Conservation (phyloP, 2,329 filamentous ascomycete species). For the Fusarium chuoi region DNA sequence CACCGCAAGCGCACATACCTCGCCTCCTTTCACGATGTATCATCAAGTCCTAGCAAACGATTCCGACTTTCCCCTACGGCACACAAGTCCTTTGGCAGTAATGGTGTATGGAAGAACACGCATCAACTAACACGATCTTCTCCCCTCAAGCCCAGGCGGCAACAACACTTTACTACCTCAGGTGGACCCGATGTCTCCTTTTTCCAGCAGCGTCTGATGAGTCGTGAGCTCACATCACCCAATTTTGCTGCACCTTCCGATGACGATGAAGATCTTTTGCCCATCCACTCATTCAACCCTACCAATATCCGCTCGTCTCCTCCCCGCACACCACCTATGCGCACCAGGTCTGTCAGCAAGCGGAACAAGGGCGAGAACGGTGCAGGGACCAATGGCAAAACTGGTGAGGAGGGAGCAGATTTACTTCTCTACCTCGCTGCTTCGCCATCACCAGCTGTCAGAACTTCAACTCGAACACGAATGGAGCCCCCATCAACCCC, state of each 20-base stretch:
- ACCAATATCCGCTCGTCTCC: slow-evolving; percentile 79
- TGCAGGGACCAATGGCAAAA: slow-evolving; percentile 60
- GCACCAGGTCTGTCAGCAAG: slow-evolving; percentile 60
- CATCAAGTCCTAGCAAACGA: slow-evolving; percentile 73
- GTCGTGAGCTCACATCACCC: slow-evolving; percentile 69
- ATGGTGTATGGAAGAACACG: slow-evolving; percentile 78
- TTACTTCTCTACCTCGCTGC: slow-evolving; percentile 86
- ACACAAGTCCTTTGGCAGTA: slow-evolving; percentile 65
- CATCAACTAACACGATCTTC: slow-evolving; percentile 87
- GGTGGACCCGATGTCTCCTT: slow-evolving; percentile 81
- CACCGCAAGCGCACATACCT: slow-evolving; percentile 73
- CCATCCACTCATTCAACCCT: slow-evolving; percentile 76
- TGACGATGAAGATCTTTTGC: slow-evolving; percentile 85
- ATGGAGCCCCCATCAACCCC: slow-evolving; percentile 82
- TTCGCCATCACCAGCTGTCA: slow-evolving; percentile 86
- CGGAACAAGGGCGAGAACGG: slow-evolving; percentile 60
- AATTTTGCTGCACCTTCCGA: slow-evolving; percentile 74
- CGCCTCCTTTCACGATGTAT: slow-evolving; percentile 65
- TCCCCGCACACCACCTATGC: slow-evolving; percentile 82
- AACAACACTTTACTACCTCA: slow-evolving; percentile 78
- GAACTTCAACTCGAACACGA: slow-evolving; percentile 53
- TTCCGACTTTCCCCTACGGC: slow-evolving; percentile 71
- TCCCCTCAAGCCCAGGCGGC: slow-evolving; percentile 80
- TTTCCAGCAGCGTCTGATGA: slow-evolving; percentile 76
- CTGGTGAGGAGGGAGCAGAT: slow-evolving; percentile 83